Evolutionary conservation across 2,329 filamentous ascomycete genomes (phyloP), one percentile per base, ranked within the genome.

Genomic region (Dothidotthia symphoricarpi): DNA sequence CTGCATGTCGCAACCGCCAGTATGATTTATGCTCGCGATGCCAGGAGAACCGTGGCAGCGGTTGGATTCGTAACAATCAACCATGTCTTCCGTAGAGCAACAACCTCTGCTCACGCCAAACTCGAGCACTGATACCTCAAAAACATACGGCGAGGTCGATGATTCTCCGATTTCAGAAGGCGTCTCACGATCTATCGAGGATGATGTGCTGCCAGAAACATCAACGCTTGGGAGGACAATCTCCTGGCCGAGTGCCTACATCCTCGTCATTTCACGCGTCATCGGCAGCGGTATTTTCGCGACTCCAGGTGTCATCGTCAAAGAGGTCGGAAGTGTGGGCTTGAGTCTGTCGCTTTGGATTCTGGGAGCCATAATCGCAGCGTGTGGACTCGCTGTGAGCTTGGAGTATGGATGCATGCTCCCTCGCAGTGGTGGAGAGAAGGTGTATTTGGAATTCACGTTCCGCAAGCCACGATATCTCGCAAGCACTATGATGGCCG

Each of bases 231-330:
- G 80, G 1, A 73, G 82, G 14, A 81, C 72, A 12, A 74, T 86
- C 33, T 76, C 69, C 39, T 84, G 81, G 80, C 70, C 72, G 16
- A 81, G 77, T 50, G 78, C 80, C 1, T 85, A 82, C 57, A 81
- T 86, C 37, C 71, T 86, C 14, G 79, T 83, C 6, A 81, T 86
- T 16, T 84, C 80, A 1, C 75, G 82, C 10, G 81, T 86, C 5
- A 81, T 86, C 19, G 83, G 83, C 10, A 82, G 76, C 52, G 83
- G 83, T 16, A 85, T 88, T 47, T 88, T 87, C 53, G 82, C 83
- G 1, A 86, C 82, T 0, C 84, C 82, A 0, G 83, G 80, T 0
- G 75, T 81, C 4, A 85, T 88, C 33, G 72, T 85, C 3, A 75
- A 78, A 25, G 76, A 79, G 0, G 79, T 81, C 2, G 85, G 85